These are phyloP conservation scores for Backusella morwellensis DNA, from an alignment of 192 early-diverging fungal species.

Conservation along the genomic window DNA sequence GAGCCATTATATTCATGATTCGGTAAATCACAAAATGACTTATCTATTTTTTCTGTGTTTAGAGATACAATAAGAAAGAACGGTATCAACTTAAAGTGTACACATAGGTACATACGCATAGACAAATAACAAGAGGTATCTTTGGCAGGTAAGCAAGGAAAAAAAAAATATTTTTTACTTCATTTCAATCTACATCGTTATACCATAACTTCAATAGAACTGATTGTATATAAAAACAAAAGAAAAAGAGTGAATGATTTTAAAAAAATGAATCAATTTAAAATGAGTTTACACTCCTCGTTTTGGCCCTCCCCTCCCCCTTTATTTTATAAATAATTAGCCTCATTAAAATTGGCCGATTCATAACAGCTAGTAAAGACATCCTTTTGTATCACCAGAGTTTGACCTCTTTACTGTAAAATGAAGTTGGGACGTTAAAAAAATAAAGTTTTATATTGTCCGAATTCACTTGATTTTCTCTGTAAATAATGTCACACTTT, in stretches of 20 bases:
- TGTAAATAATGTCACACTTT: not conserved
- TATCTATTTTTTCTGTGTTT: not conserved
- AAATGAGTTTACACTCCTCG: not conserved
- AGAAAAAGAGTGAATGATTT: not conserved
- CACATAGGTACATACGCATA: not conserved
- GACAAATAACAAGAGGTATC: not conserved
- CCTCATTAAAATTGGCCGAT: not conserved
- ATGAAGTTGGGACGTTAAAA: not conserved
- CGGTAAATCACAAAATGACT: not conserved
- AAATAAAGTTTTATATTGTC: not conserved
- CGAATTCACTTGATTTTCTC: not conserved
- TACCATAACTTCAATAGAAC: not conserved
- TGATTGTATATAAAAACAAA: not conserved
- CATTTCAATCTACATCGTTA: not conserved
- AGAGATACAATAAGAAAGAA: not conserved
- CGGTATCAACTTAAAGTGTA: not conserved
- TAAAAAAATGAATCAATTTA: not conserved
- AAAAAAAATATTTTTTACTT: not conserved
- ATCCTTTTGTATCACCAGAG: not conserved
- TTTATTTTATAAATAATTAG: not conserved
- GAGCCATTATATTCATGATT: not conserved
- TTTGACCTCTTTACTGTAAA: not conserved
- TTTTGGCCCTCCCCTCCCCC: not conserved
- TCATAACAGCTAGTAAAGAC: not conserved
- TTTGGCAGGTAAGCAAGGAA: not conserved